phyloP scores from a whole-genome alignment of 2,329 filamentous ascomycete species.

The Sporothrix phasma region DNA sequence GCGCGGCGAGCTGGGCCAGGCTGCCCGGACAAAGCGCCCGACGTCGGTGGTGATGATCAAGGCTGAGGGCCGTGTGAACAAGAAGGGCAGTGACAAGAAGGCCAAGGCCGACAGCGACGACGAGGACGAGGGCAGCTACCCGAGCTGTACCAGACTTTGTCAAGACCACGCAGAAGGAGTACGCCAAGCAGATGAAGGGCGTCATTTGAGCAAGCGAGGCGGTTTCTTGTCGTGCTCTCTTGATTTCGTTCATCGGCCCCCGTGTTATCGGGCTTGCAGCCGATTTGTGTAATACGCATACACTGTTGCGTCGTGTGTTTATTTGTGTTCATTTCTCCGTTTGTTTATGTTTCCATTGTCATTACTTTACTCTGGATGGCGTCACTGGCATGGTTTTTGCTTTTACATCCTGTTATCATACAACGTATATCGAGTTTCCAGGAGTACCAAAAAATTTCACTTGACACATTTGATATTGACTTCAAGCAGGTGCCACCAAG shows the following conservation, averaged over 20 bases:
- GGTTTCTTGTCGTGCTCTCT: not conserved
- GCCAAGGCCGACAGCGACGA: conserved; percentile 26
- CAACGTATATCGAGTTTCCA: conserved; percentile 10
- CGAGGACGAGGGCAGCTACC: conserved; percentile 46
- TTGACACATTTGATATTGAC: not conserved
- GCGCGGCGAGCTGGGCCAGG: conserved; percentile 85
- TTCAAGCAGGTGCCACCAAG: not conserved
- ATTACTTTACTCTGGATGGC: conserved; percentile 10
- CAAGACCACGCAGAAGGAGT: conserved; percentile 58
- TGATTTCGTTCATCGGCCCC: not conserved
- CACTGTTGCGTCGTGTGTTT: not conserved
- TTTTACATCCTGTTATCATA: conserved; percentile 5
- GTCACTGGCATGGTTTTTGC: conserved; percentile 6
- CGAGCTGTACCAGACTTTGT: conserved; percentile 56
- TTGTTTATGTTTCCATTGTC: not conserved
- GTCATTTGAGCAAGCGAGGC: conserved; percentile 23
- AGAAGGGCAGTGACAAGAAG: conserved; percentile 42
- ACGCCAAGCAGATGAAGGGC: conserved; percentile 40
- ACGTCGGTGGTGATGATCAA: conserved; percentile 88
- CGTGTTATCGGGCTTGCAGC: not conserved
- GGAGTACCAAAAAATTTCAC: conserved; percentile 10
- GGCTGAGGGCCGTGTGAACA: conserved; percentile 33
- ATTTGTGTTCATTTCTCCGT: not conserved
- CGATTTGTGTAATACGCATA: not conserved
- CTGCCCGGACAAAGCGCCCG: conserved; percentile 88